Evolutionary conservation across 2,329 filamentous ascomycete species (phyloP).

Genomic region (Fusarium sp.): DNA sequence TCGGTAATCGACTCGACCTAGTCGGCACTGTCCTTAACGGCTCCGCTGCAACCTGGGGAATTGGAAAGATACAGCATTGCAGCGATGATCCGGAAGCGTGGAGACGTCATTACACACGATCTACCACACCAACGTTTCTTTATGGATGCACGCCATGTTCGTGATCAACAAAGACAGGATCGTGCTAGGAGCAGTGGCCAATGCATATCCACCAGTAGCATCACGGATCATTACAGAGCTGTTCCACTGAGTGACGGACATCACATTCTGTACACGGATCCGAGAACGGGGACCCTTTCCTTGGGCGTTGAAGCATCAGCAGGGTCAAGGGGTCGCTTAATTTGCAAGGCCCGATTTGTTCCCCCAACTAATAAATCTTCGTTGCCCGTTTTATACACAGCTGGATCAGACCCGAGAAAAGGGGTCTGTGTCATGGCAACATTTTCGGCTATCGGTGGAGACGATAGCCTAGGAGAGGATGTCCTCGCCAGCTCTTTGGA

Average conservation of each 20-base stretch:
- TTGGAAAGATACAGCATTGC: slow-evolving; percentile 41
- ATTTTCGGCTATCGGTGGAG: slow-evolving; percentile 57
- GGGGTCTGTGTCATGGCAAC: slow-evolving; percentile 71
- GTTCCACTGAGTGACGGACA: slow-evolving; percentile 74
- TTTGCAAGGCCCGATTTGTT: slow-evolving; percentile 70
- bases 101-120: slow-evolving; percentile 23
- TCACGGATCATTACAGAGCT: slow-evolving; percentile 72
- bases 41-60: neutral
- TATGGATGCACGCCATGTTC: slow-evolving; percentile 28
- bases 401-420: slow-evolving; percentile 67
- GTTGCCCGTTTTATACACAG: slow-evolving; percentile 66
- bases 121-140: slow-evolving; percentile 28
- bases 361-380: slow-evolving; percentile 48
- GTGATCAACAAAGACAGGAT: slow-evolving; percentile 31
- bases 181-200: slow-evolving; percentile 33
- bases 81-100: slow-evolving; percentile 29
- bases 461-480: slow-evolving; percentile 18
- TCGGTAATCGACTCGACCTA: slow-evolving; percentile 35
- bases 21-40: too few relatives aligned
- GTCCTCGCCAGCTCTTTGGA: slow-evolving; percentile 2
- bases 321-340: slow-evolving; percentile 63
- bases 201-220: slow-evolving; percentile 57
- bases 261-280: slow-evolving; percentile 75
- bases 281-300: slow-evolving; percentile 66
- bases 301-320: slow-evolving; percentile 73